Percentiles rank a stretch among this genome's conserved stretches.
phyloP scores from a whole-genome alignment of 495 filamentous ascomycete species.

The Pyrenopolyporus hunteri region DNA sequence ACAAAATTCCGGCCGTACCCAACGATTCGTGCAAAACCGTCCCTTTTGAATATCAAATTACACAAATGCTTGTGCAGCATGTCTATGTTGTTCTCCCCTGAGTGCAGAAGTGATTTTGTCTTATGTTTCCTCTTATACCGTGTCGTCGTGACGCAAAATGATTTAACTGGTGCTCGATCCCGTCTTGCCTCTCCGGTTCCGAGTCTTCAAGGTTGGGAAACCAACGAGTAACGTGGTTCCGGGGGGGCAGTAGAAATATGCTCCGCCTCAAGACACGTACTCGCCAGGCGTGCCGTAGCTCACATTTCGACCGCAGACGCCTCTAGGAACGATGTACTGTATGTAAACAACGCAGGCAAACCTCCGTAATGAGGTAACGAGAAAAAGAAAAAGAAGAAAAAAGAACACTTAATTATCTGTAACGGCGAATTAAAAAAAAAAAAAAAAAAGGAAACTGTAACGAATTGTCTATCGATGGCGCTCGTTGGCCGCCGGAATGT shows the following conservation, averaged over 20 bases:
- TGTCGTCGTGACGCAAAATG: slow-evolving; percentile 43
- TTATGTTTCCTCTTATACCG: slow-evolving; percentile 43
- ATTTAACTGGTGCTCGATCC: slow-evolving; percentile 13
- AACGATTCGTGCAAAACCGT: slow-evolving; percentile 30
- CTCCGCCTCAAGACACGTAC: too few species aligned
- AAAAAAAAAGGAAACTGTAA: background rate
- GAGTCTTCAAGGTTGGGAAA: slow-evolving; percentile 36
- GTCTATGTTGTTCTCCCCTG: slow-evolving; percentile 49
- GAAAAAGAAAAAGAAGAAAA: too few species aligned
- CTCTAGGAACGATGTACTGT: background rate
- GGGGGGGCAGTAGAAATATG: too few species aligned
- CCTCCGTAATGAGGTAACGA: too few species aligned
- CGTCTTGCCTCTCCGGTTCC: slow-evolving; percentile 30
- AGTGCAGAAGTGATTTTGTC: slow-evolving; percentile 43
- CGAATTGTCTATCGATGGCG: background rate
- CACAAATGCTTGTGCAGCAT: slow-evolving; percentile 47
- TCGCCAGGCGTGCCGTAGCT: background rate
- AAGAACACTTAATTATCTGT: background rate
- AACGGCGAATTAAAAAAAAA: background rate
- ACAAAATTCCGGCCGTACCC: slow-evolving; percentile 36
- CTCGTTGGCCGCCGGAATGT: too few species aligned
- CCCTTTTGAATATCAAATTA: slow-evolving; percentile 50
- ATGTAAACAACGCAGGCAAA: background rate
- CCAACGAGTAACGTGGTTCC: background rate
- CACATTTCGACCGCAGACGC: background rate